Evolutionary conservation across 495 filamentous ascomycete species (phyloP), one percentile per base, ranked within the genome.

Genomic region (Neurospora hispaniola): DNA sequence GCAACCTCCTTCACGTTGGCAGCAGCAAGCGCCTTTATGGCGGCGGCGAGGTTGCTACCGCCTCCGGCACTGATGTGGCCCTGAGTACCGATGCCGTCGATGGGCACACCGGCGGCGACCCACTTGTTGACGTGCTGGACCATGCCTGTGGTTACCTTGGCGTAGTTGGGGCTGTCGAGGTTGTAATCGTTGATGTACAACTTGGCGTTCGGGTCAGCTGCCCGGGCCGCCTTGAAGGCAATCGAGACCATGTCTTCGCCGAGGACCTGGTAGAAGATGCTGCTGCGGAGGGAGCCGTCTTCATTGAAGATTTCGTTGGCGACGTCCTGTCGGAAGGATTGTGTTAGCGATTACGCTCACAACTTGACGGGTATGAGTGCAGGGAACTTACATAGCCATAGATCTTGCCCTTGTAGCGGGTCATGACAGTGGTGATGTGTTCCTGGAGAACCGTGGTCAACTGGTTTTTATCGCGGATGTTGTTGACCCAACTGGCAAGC

Each of bases 101-200:
- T 93, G 69, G 90, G 90, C 42, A 90, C 81, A 73, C 91, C 91
- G 12, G 81, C 85, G 12, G 86, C 83, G 59, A 90, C 76, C 89
- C 90, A 92, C 75, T 89, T 87, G 81, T 87, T 87, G 78, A 92
- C 91, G 76, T 90, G 83, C 59, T 73, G 80, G 59, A 89, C 85
- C 86, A 93, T 89, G 70, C 89, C 90, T 39, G 75, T 83, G 41
- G 86, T 88, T 44, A 84, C 43, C 80, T 92, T 92, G 74, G 84
- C 80, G 71, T 68, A 66, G 70, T 68, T 78, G 16, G 83, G 80
- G 69, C 79, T 77, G 79, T 85, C 86, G 42, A 86, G 87, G 83
- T 89, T 90, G 82, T 89, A 91, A 78, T 91, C 89, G 80, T 91
- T 91, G 84, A 91, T 91, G 82, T 89, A 91, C 66, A 91, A 81